Evolutionary conservation across 306 rosid genomes (phyloP), one percentile per base, ranked within the genome.

Genomic region (Cyclanthera cordifolia): DNA sequence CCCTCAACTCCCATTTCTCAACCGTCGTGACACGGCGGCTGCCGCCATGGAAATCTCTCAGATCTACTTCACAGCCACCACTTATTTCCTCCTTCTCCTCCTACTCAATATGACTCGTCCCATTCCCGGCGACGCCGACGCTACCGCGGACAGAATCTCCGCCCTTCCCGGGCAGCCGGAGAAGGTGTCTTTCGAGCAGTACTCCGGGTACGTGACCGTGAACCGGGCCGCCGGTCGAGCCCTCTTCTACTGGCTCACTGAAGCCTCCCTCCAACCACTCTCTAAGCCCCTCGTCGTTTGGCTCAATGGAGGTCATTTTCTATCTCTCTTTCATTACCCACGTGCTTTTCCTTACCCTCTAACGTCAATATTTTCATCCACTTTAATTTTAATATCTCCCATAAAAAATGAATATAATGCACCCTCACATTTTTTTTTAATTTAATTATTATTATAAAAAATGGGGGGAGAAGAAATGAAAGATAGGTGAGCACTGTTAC

Each of bases 181-280:
- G 58, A 95, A 76, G 58, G 96, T 93, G 25, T 71, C 78, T 1
- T 93, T 93, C 76, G 82, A 78, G 16, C 98, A 93, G 46, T 93
- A 84, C 78, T 89, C 98, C 16, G 98, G 98, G 51, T 93, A 93
- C 68, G 96, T 93, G 24, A 86, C 95, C 37, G 98, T 93, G 16
- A 82, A 88, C 57, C 72, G 59, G 2, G 84, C 50, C n/a, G 87
- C 86, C 43, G 96, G 98, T 9, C 78, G 98, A 86, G 93, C 98
- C 15, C 96, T 93, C 78, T 93, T 93, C 71, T 93, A 93, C 79
- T 93, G 98, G 98, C 95, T 93, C 75, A 93, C 98, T 71, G 96
- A 93, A 79, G 89, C 95, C 72, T 19, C 74, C 10, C 77, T 76
- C 13, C 54, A 79, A 28, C 85, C 96, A 54, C 72, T 80, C 61